Base-by-base conservation (phyloP, 129 eudicot species). In the Arctium lappa region DNA sequence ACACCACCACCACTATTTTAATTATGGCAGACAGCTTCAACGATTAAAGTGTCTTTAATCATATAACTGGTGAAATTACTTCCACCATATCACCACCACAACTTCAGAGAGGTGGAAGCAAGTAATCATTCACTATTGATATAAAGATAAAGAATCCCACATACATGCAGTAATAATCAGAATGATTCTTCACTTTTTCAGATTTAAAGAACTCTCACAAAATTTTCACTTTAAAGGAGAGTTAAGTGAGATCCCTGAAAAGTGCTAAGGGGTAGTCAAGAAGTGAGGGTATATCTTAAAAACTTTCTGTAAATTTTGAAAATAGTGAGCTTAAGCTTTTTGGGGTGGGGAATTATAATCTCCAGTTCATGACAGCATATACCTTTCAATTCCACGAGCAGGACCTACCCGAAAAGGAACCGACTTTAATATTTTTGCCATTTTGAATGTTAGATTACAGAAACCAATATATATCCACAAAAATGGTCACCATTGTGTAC, bases 391-490 rank as follows among this genome's bases (percentile, higher is more conserved):
- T 40, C 4, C 75, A 5, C 73, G 32, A 22, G 33, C 34, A 73
- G 81, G 88, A 37, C 88, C 93, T 88, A 88, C 89, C 63, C 75
- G 15, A 79, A 84, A 72, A 74, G 85, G 79, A 71, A 82, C 72
- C 78, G 68, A 79, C 87, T 86, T 88, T 88, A 82, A 72, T 88
- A 86, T 88, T 50, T 29, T 76, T 78, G 71, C 60, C 34, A 46
- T 80, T 76, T 62, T 83, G 86, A 82, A 73, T 77, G 76, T 87
- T 87, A 80, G 91, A 88, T 80, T 87, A 87, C 88, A 85, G 82
- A 85, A 85, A 87, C 90, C 78, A 85, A 80, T 71, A 80, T 79
- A 83, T 72, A 80, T 82, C 83, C 79, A 85, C 73, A 87, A 81
- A 76, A 37, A 3, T 73, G 63, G 60, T 72, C 27, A 44, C 10